phyloP scores from a whole-genome alignment of 1,139 yeast species.

The Suhomyces bribrorum region DNA sequence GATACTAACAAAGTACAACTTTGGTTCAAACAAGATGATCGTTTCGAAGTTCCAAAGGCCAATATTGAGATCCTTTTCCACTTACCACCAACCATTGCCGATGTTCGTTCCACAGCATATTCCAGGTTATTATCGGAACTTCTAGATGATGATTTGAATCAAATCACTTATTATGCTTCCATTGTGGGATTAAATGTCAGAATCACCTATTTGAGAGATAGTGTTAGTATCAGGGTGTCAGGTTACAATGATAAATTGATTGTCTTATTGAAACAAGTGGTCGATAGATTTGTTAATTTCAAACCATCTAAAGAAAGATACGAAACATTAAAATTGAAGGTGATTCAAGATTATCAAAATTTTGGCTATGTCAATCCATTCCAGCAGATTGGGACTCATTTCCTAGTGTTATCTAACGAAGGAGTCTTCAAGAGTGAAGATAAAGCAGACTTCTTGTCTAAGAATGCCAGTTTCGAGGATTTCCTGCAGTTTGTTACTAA shows the following conservation, averaged over 20 bases:
- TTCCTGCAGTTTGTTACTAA: constrained; percentile 44
- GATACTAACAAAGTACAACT: constrained; percentile 43
- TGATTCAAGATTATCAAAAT: constrained; percentile 64
- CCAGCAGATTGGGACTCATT: constrained; percentile 66
- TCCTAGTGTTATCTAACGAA: constrained; percentile 67
- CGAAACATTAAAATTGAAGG: constrained; percentile 63
- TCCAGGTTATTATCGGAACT: constrained; percentile 67
- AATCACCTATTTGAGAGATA: constrained; percentile 65
- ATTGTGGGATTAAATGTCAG: constrained; percentile 72
- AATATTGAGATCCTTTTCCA: constrained; percentile 64
- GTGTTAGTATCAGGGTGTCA: constrained; percentile 62
- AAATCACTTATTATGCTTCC: constrained; percentile 79
- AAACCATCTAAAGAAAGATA: constrained; percentile 61
- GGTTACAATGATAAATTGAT: constrained; percentile 87
- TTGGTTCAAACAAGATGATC: constrained; percentile 93
- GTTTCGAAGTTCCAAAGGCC: constrained; percentile 87
- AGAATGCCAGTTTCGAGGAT: constrained; percentile 48
- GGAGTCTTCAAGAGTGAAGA: constrained; percentile 66
- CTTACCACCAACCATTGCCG: constrained; percentile 60
- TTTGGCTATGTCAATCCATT: constrained; percentile 76
- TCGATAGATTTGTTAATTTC: constrained; percentile 54
- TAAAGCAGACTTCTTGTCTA: constrained; percentile 53
- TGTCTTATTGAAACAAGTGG: constrained; percentile 59
- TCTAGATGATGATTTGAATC: constrained; percentile 73
- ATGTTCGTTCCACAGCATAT: constrained; percentile 57